Base-by-base conservation (phyloP, 306 rosid genomes). In the Fagus sylvatica region DNA sequence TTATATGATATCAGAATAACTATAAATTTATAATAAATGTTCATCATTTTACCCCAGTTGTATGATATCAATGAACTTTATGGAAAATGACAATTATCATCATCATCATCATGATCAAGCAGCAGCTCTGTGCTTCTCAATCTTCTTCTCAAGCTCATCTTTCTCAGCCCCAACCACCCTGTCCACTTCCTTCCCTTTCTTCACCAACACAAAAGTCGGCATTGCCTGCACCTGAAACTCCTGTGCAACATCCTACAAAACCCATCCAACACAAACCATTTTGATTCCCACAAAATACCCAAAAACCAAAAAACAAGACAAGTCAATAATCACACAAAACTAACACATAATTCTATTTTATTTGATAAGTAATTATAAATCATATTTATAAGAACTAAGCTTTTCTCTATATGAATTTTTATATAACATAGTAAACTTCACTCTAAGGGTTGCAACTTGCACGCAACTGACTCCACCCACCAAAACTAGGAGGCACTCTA, bases 121-220 rank as follows among this genome's bases (percentile, higher is more conserved):
- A 1, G 49, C n/a, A 10, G 48, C 13, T 39, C 65, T 82, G 79
- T 83, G 60, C 75, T 87, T 81, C 74, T 72, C 19, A 33, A 95
- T 51, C 88, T 86, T 93, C 87, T 22, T 85, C 86, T 84, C 84
- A 22, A 95, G 92, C 80, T 95, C 98, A 7, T 93, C 97, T 81
- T 95, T 92, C 69, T 84, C 84, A 7, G 85, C 91, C 1, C 99
- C 99, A 34, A 93, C 87, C 62, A 95, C 79, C 54, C 82, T 86
- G 36, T 87, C 97, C 66, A 87, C 57, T 75, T 81, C 96, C 74
- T 85, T 86, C 81, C 97, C 98, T 49, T 64, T 76, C 96, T 89
- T 93, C 89, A 78, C 13, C 79, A 91, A 53, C 89, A 93, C 86
- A 65, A 95, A 92, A 3, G 98, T 93, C 34, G 99, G 98, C 97